Evolutionary conservation across 2,329 filamentous ascomycete species (phyloP), one percentile per base, ranked within the genome.

Genomic region (Sporothrix sp.): DNA sequence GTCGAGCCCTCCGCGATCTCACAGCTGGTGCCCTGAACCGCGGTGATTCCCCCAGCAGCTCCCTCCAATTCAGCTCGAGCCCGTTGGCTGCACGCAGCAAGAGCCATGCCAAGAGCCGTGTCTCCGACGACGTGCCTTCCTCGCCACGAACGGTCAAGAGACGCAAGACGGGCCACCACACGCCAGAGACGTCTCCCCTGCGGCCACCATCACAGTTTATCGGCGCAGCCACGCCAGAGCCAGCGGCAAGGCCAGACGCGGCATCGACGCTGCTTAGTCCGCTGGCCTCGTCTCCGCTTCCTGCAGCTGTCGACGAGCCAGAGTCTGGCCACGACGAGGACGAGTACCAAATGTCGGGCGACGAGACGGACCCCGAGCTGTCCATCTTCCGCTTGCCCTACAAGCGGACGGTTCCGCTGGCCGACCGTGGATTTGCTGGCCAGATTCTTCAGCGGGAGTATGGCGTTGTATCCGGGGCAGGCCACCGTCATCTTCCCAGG

Each of bases 401-500:
- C 3, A 46, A 36, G 21, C 50, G 32, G 7, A 25, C 51, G 7
- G 30, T 52, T 2, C 45, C 52, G 1, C 45, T 72, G 7, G 56
- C 63, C 7, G 63, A 59, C 21, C 64, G 63, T 11, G 67, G 69
- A 3, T 54, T 69, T 32, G 60, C 59, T 18, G 68, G 61, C n/a
- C 68, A 71, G 46, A 58, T 71, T 16, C 58, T 67, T 10, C 68
- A 71, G 57, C 62, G 69, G 38, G 61, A 69, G 57, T 57, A 68
- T 6, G 70, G 69, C 9, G 60, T 60, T 21, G 62, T 68, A 58
- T 64, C 66, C 16, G 59, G 61, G 32, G 58, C 61, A 40, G 65
- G 67, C 16, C 60, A 60, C 50, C 62, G 62, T 9, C 60, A 58
- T n/a, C 56, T 70, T 56, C 57, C 63, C 14, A 64, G 58, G 48